phyloP scores from a whole-genome alignment of 495 filamentous ascomycete species.

The Tuber calosporum region DNA sequence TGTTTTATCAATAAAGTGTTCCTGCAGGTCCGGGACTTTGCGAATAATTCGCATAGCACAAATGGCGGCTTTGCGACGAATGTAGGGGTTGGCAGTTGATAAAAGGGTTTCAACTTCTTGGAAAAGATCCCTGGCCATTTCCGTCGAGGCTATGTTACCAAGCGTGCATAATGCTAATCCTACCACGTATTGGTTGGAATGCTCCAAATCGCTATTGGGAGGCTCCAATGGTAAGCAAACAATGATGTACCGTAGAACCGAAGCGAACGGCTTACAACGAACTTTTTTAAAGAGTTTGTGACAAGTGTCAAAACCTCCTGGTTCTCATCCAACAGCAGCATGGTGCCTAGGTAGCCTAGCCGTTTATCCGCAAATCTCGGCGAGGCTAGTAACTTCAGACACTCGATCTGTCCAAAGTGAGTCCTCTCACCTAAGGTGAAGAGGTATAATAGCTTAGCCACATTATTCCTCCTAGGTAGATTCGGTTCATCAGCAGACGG shows the following conservation, averaged over 20 bases:
- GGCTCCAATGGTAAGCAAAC: conserved; percentile 20
- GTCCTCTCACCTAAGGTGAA: conserved; percentile 98
- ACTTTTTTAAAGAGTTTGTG: conserved; percentile 97
- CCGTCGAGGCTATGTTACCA: conserved; percentile 92
- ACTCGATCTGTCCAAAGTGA: conserved; percentile 99
- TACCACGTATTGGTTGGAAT: conserved; percentile 97
- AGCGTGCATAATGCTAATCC: conserved; percentile 91
- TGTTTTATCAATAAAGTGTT: conserved; percentile 93
- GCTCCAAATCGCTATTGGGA: conserved; percentile 70
- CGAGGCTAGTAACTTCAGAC: conserved; percentile 90
- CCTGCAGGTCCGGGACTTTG: conserved; percentile 94
- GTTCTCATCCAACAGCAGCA: conserved; percentile 93
- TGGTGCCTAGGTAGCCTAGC: conserved; percentile 90
- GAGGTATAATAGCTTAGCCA: conserved; percentile 93
- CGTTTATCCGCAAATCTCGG: conserved; percentile 97
- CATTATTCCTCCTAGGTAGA: conserved; percentile 80
- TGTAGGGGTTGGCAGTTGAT: conserved; percentile 91
- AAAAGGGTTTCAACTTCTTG: conserved; percentile 84
- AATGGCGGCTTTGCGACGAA: conserved; percentile 92
- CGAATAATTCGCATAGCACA: conserved; percentile 99
- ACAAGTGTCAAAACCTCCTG: conserved; percentile 95
- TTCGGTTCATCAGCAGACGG: conserved; percentile 22
- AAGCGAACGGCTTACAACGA: conserved; percentile 31
- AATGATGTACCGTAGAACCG: background rate
- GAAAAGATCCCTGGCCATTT: conserved; percentile 98